phyloP scores from a whole-genome alignment of 1,284 basidiomycete genomes.

The Cronartium quercuum region DNA sequence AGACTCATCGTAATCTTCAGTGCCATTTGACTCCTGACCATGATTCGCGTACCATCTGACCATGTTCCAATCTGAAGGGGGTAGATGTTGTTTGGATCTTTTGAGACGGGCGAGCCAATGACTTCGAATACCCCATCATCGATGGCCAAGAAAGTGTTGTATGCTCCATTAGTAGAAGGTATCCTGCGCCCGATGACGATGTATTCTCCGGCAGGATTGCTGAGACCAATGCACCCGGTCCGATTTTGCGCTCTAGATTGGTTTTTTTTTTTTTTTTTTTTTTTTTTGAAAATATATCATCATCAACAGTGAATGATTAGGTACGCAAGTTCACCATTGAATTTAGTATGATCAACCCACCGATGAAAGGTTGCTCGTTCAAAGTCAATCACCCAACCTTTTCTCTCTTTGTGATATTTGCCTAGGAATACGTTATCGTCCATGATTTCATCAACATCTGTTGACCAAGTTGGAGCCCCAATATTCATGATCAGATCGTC shows the following conservation, averaged over 20 bases:
- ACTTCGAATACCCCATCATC: neutral
- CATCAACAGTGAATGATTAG: no score
- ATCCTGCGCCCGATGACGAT: neutral
- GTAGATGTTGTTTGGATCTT: neutral
- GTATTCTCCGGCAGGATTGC: conserved; percentile 4
- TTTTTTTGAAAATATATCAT: no score
- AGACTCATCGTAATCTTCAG: neutral
- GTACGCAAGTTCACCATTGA: no score
- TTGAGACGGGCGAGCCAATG: neutral
- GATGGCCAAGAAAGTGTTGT: neutral
- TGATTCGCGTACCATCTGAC: conserved; percentile 1
- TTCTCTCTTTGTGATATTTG: neutral
- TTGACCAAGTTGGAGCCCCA: neutral
- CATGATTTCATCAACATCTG: neutral
- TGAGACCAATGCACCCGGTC: neutral
- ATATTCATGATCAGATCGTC: neutral
- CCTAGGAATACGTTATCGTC: conserved; percentile 1
- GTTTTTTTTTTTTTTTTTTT: neutral
- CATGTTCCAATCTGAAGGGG: conserved; percentile 4
- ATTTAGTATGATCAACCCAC: no score
- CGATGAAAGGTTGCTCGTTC: neutral
- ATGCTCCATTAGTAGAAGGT: neutral
- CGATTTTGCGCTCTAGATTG: neutral
- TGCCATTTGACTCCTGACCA: neutral
- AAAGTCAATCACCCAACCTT: conserved; percentile 1